Conservation (phyloP, 148 eudicot species). For the Nyssa sinensis region DNA sequence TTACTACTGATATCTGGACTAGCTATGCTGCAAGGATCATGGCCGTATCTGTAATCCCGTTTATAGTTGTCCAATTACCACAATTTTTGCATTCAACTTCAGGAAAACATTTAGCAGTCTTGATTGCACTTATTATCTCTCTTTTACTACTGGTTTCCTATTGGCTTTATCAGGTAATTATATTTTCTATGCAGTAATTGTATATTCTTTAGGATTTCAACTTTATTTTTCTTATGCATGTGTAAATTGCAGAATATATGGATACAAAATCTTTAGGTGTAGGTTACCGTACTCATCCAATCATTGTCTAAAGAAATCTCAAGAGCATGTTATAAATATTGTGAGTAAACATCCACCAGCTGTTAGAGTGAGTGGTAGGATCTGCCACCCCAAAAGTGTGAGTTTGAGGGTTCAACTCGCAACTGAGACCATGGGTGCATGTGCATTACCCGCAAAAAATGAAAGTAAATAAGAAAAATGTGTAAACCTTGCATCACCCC, state of each 20-base stretch:
- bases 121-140: constrained; percentile 57
- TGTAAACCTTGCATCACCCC: no score
- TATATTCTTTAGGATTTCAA: neutral
- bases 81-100: constrained; percentile 59
- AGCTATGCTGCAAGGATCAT: constrained; percentile 83
- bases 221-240: neutral
- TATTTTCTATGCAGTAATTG: neutral
- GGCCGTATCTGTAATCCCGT: constrained; percentile 71
- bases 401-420: no score
- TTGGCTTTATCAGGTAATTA: constrained; percentile 78
- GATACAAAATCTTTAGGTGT: neutral
- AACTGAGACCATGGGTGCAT: neutral
- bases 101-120: constrained; percentile 54
- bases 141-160: constrained; percentile 54
- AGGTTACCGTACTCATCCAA: neutral
- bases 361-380: no score
- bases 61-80: constrained; percentile 73
- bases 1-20: constrained; percentile 89
- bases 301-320: neutral
- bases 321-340: neutral
- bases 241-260: neutral
- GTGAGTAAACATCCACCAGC: no score
- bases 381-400: no score
- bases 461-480: no score
- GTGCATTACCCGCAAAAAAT: no score